Evolutionary conservation across 352 stramenopile genomes (phyloP).

Genomic region (Aphanomyces astaci): DNA sequence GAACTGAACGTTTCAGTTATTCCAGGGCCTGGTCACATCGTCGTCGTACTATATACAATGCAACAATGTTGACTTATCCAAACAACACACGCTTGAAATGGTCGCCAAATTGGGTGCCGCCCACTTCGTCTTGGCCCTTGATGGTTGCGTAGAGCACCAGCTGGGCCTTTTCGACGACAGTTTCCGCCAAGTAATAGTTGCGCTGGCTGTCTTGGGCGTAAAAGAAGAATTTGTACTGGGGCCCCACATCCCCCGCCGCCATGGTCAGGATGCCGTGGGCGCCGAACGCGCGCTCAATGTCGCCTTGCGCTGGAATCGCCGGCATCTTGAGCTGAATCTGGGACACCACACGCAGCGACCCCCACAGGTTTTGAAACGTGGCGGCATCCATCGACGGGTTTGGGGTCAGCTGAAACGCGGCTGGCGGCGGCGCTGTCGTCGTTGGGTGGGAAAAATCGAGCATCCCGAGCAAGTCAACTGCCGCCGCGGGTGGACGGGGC

Average conservation of each 20-base stretch:
- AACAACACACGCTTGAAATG: constrained; percentile 57
- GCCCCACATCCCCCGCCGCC: constrained; percentile 66
- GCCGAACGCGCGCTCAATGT: constrained; percentile 60
- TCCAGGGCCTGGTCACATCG: no score
- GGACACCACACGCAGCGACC: constrained; percentile 55
- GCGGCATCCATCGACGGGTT: constrained; percentile 66
- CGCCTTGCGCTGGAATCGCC: constrained; percentile 43
- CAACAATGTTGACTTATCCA: constrained; percentile 24
- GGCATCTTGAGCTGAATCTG: constrained; percentile 52
- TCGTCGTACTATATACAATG: neutral
- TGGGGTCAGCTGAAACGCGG: constrained; percentile 42
- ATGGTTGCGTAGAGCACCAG: constrained; percentile 53
- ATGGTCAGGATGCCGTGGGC: constrained; percentile 59
- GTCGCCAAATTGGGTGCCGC: constrained; percentile 52
- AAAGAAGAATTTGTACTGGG: constrained; percentile 83
- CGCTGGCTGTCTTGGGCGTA: constrained; percentile 63
- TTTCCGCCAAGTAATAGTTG: constrained; percentile 60
- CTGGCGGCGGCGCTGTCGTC: constrained; percentile 19
- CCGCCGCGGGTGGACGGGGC: neutral
- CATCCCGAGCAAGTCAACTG: constrained; percentile 62
- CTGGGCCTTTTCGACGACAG: constrained; percentile 62
- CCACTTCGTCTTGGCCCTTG: constrained; percentile 59
- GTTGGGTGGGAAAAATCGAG: constrained; percentile 44
- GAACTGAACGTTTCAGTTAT: no score
- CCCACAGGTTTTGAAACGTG: constrained; percentile 69